These are phyloP conservation scores for Tillandsia fasciculata DNA, from an alignment of 176 grass and related monocot genomes.

Conservation along the genomic window DNA sequence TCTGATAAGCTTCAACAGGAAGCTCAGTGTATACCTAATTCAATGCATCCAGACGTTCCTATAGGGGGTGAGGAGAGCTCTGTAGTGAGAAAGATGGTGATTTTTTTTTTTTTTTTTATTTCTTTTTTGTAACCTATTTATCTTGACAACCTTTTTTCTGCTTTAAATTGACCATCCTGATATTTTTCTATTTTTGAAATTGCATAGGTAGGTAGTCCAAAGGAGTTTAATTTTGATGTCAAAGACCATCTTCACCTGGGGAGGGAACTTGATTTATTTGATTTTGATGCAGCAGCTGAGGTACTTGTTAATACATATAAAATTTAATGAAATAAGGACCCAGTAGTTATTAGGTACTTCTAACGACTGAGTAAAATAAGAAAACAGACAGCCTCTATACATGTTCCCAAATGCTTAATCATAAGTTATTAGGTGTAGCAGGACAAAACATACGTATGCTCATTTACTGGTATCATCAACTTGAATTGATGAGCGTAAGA, in stretches of 20 bases:
- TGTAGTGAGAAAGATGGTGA: slow-evolving; percentile 72
- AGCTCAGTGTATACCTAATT: slow-evolving; percentile 88
- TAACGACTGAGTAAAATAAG: not conserved
- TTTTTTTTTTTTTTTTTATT: slow-evolving; percentile 1
- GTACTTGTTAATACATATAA: slow-evolving; percentile 26
- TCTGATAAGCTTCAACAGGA: slow-evolving; percentile 81
- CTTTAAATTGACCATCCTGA: not conserved
- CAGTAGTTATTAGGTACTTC: not conserved
- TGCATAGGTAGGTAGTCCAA: slow-evolving; percentile 62
- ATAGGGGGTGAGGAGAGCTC: slow-evolving; percentile 66
- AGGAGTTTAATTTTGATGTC: slow-evolving; percentile 59
- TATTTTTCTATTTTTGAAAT: slow-evolving; percentile 26
- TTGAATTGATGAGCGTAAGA: too few species aligned
- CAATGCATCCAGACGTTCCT: slow-evolving; percentile 80
- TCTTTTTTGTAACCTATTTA: not conserved
- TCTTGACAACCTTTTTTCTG: slow-evolving; percentile 3
- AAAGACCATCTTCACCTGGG: slow-evolving; percentile 92
- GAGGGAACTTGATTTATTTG: slow-evolving; percentile 87
- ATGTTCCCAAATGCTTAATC: not conserved
- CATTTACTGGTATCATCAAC: too few species aligned
- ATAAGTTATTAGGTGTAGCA: not conserved
- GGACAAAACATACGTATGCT: too few species aligned
- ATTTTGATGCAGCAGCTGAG: slow-evolving; percentile 94
- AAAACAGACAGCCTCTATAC: not conserved
- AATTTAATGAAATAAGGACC: not conserved